These are phyloP conservation scores for Pigoraptor vietnamica DNA, from an alignment of 78 protist species.

Conservation along the genomic window DNA sequence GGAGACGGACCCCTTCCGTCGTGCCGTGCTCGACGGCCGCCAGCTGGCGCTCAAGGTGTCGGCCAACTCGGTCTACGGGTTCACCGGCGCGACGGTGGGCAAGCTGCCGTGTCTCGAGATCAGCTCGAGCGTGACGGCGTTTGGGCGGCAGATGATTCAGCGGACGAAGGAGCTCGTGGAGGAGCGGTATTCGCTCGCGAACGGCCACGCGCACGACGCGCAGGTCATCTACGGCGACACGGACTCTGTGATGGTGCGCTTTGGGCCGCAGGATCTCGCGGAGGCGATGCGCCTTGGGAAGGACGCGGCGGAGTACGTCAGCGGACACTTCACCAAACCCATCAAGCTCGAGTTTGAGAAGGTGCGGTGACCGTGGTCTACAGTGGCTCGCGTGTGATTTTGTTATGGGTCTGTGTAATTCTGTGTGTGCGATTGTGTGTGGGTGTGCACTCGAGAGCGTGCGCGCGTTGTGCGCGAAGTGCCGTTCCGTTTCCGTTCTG, in stretches of 20 bases:
- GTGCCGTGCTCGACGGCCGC: conserved; percentile 94
- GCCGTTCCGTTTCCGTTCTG: background rate
- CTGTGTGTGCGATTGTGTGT: too few species aligned
- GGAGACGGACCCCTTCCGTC: conserved; percentile 85
- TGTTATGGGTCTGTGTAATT: too few species aligned
- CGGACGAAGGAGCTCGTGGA: conserved; percentile 66
- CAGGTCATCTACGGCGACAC: conserved; percentile 98
- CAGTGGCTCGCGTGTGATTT: background rate
- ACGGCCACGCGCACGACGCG: conserved; percentile 85
- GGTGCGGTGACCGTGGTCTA: too few species aligned
- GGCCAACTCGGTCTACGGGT: conserved; percentile 99
- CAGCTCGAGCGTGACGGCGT: conserved; percentile 91
- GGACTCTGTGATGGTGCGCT: conserved; percentile 99
- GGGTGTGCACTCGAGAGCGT: too few species aligned
- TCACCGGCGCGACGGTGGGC: conserved; percentile 99
- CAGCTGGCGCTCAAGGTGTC: conserved; percentile 97
- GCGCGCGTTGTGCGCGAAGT: background rate
- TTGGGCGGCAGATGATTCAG: conserved; percentile 98
- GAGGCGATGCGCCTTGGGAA: conserved; percentile 79
- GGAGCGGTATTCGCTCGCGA: conserved; percentile 57
- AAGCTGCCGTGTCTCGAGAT: conserved; percentile 96
- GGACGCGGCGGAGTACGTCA: conserved; percentile 86
- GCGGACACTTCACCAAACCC: conserved; percentile 83
- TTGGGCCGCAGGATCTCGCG: conserved; percentile 47
- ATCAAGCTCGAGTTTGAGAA: conserved; percentile 97